Evolutionary conservation across 805 yeast genomes (phyloP), one percentile per base, ranked within the genome.

Genomic region (Candida maltosa): DNA sequence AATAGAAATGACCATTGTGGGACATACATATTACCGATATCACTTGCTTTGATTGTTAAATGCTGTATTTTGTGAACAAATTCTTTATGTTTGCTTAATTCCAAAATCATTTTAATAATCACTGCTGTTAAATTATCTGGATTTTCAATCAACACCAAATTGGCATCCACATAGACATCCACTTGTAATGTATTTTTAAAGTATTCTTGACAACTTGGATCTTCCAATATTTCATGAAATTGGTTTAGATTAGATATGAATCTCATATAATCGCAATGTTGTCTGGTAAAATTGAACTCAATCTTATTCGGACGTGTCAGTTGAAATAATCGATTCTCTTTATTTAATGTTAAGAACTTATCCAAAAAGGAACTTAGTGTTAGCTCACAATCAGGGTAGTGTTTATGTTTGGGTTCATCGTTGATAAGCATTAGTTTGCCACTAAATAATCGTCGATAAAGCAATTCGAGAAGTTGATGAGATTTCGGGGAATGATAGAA

Each of bases 1-100:
- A 65, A 53, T 3, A 64, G 41, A 26, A 45, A 46, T 23, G 54
- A 48, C 71, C 71, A 65, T 33, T 52, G 52, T 3, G 42, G 30
- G 3, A 53, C 54, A 39, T 45, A 63, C 33, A 54, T 47, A 6
- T 47, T 45, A 4, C 71, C 70, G 2, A 65, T 54, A 26, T 63
- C 64, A 10, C 66, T 60, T n/a, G 54, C 48, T 14, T 42, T 39
- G 14, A 65, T 51, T 11, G 60, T 46, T 4, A 65, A 16, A 6
- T 33, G 14, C 12, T 17, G 12, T 3, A 33, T 24, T 35, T 58
- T 53, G 10, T 41, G 38, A 11, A 50, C 34, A 6, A 57, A 37
- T 5, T 34, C 24, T 14, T 37, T 33, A 7, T 42, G 45, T 6
- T 35, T 39, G 21, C 38, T 35, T 16, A 55, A 40, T 26, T 39